Conservation (phyloP, 306 rosid species). For the Sicyos baderoa region DNA sequence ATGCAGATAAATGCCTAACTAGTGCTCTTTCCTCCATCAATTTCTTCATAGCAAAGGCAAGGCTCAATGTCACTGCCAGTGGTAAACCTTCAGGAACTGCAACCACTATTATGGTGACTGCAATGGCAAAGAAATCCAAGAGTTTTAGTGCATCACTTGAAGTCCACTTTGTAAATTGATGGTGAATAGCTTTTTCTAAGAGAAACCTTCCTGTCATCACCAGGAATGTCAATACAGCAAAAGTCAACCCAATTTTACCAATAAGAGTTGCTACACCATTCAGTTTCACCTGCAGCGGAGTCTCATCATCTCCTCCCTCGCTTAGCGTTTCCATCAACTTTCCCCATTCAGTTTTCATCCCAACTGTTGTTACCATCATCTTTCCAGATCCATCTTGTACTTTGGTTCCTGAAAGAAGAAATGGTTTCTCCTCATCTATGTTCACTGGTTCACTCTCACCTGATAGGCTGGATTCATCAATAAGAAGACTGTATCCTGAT, state of each 20-base stretch:
- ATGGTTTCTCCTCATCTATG: conserved; percentile 48
- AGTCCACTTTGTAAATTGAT: conserved; percentile 57
- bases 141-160: conserved; percentile 61
- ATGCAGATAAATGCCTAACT: conserved; percentile 91
- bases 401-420: conserved; percentile 92
- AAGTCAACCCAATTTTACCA: conserved; percentile 83
- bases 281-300: conserved; percentile 93
- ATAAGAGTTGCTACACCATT: conserved; percentile 91
- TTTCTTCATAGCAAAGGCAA: conserved; percentile 97
- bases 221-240: conserved; percentile 71
- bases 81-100: conserved; percentile 99
- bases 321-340: conserved; percentile 84
- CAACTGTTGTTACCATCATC: conserved; percentile 90
- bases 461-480: conserved; percentile 85
- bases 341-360: conserved; percentile 99
- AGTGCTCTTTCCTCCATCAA: conserved; percentile 79
- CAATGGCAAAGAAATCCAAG: conserved; percentile 75
- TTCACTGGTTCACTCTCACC: conserved; percentile 89
- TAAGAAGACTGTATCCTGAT: conserved; percentile 64
- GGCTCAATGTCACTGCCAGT: conserved; percentile 91
- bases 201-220: conserved; percentile 55
- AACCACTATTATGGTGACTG: conserved; percentile 85
- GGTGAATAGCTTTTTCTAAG: conserved; percentile 39
- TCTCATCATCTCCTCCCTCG: conserved; percentile 96
- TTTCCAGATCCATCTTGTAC: conserved; percentile 90